These are phyloP conservation scores for Rhizopus sp. DNA, from an alignment of 371 early-diverging fungal species.

Conservation along the genomic window DNA sequence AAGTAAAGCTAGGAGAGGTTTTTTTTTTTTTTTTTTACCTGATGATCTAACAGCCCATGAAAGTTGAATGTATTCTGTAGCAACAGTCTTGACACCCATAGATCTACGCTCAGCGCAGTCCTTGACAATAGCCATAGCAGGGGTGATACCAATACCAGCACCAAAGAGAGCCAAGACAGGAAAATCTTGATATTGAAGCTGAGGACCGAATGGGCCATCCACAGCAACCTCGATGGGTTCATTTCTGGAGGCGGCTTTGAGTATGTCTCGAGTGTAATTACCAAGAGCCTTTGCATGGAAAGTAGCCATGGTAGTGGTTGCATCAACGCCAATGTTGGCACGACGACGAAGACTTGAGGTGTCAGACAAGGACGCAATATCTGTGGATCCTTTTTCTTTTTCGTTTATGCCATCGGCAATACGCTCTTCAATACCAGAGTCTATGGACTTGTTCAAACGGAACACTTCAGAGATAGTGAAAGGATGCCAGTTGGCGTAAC, in stretches of 20 bases:
- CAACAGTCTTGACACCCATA: conserved; percentile 37
- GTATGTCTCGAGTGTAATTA: conserved; percentile 27
- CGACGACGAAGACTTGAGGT: conserved; percentile 24
- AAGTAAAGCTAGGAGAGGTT: not conserved
- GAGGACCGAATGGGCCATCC: conserved; percentile 51
- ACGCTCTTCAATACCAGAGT: conserved; percentile 21
- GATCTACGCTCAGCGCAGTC: conserved; percentile 41
- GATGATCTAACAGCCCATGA: conserved; percentile 40
- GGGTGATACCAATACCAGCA: conserved; percentile 51
- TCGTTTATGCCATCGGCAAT: conserved; percentile 1
- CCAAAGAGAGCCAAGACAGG: conserved; percentile 32
- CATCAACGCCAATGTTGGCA: conserved; percentile 10
- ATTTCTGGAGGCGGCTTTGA: conserved; percentile 13
- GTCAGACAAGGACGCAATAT: conserved; percentile 15
- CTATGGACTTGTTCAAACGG: conserved; percentile 9
- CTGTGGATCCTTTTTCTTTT: conserved; percentile 15
- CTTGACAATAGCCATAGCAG: conserved; percentile 43
- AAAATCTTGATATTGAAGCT: conserved; percentile 44
- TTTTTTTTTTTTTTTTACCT: conserved; percentile 20
- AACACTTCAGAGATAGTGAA: conserved; percentile 47
- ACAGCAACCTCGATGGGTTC: conserved; percentile 27
- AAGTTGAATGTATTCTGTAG: conserved; percentile 41
- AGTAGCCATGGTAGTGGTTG: conserved; percentile 24
- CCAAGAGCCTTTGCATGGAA: conserved; percentile 51
- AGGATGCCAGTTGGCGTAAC: conserved; percentile 47